Evolutionary conservation across 805 yeast species (phyloP).

Genomic region (Kazachstania africana): DNA sequence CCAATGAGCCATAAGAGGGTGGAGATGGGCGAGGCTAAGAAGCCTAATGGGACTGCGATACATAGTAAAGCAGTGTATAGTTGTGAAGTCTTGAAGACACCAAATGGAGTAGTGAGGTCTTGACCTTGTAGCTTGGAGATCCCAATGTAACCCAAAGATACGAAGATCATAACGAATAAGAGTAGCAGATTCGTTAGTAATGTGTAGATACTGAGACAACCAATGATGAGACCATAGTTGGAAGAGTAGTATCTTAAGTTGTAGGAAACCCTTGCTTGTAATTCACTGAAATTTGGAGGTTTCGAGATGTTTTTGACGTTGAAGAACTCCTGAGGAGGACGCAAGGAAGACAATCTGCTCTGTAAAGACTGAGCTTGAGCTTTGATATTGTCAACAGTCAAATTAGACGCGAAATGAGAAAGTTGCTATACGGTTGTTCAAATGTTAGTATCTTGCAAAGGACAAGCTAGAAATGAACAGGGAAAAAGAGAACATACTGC

Average conservation of each 20-base stretch:
- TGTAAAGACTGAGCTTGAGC: constrained; percentile 44
- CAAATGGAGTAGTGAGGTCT: constrained; percentile 68
- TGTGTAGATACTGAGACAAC: constrained; percentile 68
- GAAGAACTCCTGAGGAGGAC: constrained; percentile 89
- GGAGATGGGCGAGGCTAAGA: constrained; percentile 80
- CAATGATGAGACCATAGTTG: constrained; percentile 69
- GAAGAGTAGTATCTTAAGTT: constrained; percentile 81
- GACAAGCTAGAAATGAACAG: neutral
- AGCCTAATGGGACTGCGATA: constrained; percentile 68
- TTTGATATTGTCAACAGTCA: constrained; percentile 26
- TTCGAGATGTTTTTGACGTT: constrained; percentile 82
- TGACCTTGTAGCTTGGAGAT: constrained; percentile 72
- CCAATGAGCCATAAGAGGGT: constrained; percentile 89
- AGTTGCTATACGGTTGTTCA: constrained; percentile 12
- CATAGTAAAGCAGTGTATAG: constrained; percentile 74
- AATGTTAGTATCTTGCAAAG: neutral
- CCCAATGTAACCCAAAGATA: constrained; percentile 63
- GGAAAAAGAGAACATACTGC: constrained; percentile 3
- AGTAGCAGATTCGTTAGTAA: constrained; percentile 75
- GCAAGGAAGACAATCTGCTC: constrained; percentile 53
- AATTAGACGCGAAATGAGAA: constrained; percentile 21
- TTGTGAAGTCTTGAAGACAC: constrained; percentile 62
- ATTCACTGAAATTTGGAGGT: constrained; percentile 80
- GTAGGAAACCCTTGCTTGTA: constrained; percentile 78
- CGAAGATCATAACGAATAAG: constrained; percentile 69